Evolutionary conservation across 352 stramenopile species (phyloP).

Genomic region (Pythium dissotocum): DNA sequence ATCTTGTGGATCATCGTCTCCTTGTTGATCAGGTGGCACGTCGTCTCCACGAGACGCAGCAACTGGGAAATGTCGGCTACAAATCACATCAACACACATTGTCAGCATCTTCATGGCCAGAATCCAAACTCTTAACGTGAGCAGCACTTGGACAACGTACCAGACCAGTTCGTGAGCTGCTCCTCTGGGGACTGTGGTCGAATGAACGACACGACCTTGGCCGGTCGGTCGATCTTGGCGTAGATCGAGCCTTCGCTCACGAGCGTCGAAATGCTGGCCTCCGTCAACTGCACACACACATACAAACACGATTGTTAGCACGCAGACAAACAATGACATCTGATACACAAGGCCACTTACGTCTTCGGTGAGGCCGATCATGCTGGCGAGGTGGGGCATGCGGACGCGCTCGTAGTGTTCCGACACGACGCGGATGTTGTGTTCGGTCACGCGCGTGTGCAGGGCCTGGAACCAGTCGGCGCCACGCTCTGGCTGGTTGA

Average conservation of each 20-base stretch:
- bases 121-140: background rate
- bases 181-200: conserved; percentile 90
- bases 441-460: conserved; percentile 93
- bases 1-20: conserved; percentile 98
- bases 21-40: conserved; percentile 99
- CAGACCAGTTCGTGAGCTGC: conserved; percentile 95
- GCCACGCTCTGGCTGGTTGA: conserved; percentile 70
- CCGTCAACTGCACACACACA: conserved; percentile 47
- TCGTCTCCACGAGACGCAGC: conserved; percentile 96
- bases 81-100: background rate
- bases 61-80: conserved; percentile 94
- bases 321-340: too few species aligned
- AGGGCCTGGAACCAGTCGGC: conserved; percentile 90
- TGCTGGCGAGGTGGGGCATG: conserved; percentile 89
- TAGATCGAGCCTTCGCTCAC: conserved; percentile 94
- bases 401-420: conserved; percentile 96
- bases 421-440: conserved; percentile 96
- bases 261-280: conserved; percentile 85
- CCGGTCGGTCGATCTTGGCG: conserved; percentile 98
- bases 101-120: background rate
- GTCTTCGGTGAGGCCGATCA: conserved; percentile 92
- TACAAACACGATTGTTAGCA: conserved; percentile 1
- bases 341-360: conserved; percentile 37
- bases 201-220: conserved; percentile 95
- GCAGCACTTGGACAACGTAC: conserved; percentile 31